Percentiles rank a stretch among this genome's conserved stretches.
phyloP scores from a whole-genome alignment of 2,329 filamentous ascomycete genomes.

The Leptographium lundbergii region DNA sequence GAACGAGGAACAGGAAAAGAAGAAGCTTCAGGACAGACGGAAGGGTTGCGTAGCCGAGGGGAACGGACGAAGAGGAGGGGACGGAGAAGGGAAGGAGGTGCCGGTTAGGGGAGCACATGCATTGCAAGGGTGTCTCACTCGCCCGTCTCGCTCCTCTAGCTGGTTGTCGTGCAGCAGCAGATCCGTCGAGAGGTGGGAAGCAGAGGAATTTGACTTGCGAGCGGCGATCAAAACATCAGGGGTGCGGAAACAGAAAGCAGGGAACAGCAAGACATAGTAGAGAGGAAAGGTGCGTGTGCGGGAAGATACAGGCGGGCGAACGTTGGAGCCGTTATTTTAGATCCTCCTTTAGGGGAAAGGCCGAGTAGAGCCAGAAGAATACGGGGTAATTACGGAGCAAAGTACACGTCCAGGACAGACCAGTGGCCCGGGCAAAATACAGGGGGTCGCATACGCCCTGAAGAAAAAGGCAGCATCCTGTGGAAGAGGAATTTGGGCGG shows the following conservation, averaged over 20 bases:
- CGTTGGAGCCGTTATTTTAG: constrained; percentile 1
- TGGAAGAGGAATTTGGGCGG: no score
- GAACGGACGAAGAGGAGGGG: background rate
- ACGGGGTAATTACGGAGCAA: constrained; percentile 5
- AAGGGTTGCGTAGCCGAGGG: background rate
- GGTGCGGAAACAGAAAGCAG: background rate
- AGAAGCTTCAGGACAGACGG: background rate
- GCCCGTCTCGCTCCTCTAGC: background rate
- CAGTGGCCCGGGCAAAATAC: background rate
- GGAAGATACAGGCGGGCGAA: background rate
- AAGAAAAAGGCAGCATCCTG: no score
- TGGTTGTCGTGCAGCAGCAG: background rate
- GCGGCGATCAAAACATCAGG: background rate
- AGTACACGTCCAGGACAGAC: background rate
- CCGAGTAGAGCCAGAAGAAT: background rate
- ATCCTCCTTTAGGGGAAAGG: background rate
- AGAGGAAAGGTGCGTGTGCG: background rate
- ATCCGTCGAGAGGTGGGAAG: background rate
- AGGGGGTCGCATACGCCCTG: background rate
- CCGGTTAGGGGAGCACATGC: background rate
- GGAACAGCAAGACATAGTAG: background rate
- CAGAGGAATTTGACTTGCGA: background rate
- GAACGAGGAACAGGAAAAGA: background rate
- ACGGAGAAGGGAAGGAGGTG: background rate
- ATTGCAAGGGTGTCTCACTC: background rate